These are phyloP conservation scores for Emericellopsis atlantica DNA, from an alignment of 2,329 filamentous ascomycete genomes.

Conservation along the genomic window DNA sequence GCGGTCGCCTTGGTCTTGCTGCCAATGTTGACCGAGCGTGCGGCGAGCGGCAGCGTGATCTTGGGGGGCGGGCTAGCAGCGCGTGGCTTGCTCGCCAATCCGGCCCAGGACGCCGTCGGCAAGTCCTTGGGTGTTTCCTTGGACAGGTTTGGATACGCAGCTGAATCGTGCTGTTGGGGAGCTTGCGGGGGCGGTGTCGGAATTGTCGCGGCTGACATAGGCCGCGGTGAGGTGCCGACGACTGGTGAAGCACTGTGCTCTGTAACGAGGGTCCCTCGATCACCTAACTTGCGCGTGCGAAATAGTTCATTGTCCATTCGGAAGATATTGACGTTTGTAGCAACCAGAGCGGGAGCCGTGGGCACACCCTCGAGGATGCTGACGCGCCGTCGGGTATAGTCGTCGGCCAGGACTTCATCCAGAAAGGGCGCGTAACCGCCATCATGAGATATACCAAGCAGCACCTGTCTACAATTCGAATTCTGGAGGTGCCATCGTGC, in stretches of 20 bases:
- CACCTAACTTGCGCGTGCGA: slow-evolving; percentile 37
- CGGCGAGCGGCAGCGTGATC: slow-evolving; percentile 25
- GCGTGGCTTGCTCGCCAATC: neutral
- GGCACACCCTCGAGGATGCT: slow-evolving; percentile 41
- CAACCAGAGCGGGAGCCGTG: slow-evolving; percentile 33
- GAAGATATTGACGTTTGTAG: slow-evolving; percentile 31
- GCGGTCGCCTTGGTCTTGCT: slow-evolving; percentile 9
- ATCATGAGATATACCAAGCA: slow-evolving; percentile 51
- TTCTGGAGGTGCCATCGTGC: slow-evolving; percentile 46
- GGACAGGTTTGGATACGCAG: neutral
- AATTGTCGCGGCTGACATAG: neutral
- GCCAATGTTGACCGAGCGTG: slow-evolving; percentile 7
- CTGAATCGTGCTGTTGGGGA: neutral
- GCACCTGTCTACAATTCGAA: slow-evolving; percentile 46
- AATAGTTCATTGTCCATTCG: slow-evolving; percentile 36
- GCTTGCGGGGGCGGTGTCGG: neutral
- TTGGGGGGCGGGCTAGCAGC: slow-evolving; percentile 17
- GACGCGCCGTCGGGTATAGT: slow-evolving; percentile 27
- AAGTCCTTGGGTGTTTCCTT: neutral
- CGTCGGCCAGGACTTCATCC: slow-evolving; percentile 36
- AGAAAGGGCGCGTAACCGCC: slow-evolving; percentile 47
- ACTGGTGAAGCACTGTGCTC: neutral
- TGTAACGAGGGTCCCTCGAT: slow-evolving; percentile 10
- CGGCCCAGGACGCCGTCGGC: slow-evolving; percentile 1
- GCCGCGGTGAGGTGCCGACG: neutral